phyloP scores from a whole-genome alignment of 1,284 basidiomycete genomes.

The Phellopilus nigrolimitatus region DNA sequence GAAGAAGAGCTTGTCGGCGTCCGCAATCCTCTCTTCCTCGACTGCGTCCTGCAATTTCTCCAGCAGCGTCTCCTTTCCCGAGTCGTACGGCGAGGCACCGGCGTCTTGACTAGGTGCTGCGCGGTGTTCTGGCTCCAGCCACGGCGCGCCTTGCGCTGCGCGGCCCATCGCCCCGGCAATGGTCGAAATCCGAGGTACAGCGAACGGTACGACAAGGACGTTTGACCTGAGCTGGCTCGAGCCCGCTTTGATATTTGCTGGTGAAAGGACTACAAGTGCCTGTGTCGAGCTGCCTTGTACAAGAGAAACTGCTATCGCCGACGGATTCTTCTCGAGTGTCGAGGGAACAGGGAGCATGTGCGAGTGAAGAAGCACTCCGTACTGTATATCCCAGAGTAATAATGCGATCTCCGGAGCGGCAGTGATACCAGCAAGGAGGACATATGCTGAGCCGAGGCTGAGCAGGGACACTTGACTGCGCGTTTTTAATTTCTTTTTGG shows the following conservation, averaged over 20 bases:
- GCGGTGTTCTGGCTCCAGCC: constrained; percentile 34
- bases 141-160: constrained; percentile 41
- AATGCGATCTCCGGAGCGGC: constrained; percentile 43
- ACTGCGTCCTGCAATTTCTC: constrained; percentile 34
- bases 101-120: constrained; percentile 1
- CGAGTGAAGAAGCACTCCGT: constrained; percentile 57
- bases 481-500: constrained; percentile 12
- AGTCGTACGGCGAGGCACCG: constrained; percentile 27
- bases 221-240: constrained; percentile 39
- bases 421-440: constrained; percentile 50
- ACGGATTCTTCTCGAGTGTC: constrained; percentile 36
- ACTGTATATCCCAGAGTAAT: constrained; percentile 70
- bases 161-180: constrained; percentile 60
- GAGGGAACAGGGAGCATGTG: constrained; percentile 50
- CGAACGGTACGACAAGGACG: constrained; percentile 54
- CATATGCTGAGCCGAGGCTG: constrained; percentile 58
- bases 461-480: constrained; percentile 38
- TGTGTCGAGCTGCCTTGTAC: constrained; percentile 38
- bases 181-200: constrained; percentile 46
- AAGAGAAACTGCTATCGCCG: constrained; percentile 32
- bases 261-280: constrained; percentile 50
- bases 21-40: constrained; percentile 25
- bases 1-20: constrained; percentile 46
- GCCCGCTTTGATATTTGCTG: constrained; percentile 22
- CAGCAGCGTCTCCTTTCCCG: constrained; percentile 32